phyloP scores from a whole-genome alignment of 2,329 filamentous ascomycete genomes.

The Ophiocordyceps camponoti-saundersi region DNA sequence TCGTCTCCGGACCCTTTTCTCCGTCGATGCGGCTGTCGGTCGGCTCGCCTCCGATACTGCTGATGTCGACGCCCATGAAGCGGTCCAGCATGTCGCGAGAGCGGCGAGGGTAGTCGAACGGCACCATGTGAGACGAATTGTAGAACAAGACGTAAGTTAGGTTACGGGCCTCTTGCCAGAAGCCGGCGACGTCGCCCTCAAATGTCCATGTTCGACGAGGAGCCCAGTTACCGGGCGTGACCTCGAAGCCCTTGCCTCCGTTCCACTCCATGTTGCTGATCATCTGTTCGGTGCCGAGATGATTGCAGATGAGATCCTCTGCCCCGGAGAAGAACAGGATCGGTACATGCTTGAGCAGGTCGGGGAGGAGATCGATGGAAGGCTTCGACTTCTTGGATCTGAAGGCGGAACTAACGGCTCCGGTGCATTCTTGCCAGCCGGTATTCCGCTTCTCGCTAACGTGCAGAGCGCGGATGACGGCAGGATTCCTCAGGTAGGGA shows the following conservation, averaged over 20 bases:
- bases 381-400: slow-evolving; percentile 53
- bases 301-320: slow-evolving; percentile 92
- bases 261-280: slow-evolving; percentile 89
- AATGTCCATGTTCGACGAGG: slow-evolving; percentile 91
- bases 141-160: slow-evolving; percentile 91
- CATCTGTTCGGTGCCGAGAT: slow-evolving; percentile 79
- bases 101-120: slow-evolving; percentile 76
- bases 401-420: slow-evolving; percentile 60
- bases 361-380: slow-evolving; percentile 58
- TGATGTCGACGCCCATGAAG: slow-evolving; percentile 87
- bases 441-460: slow-evolving; percentile 66
- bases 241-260: slow-evolving; percentile 78
- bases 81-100: slow-evolving; percentile 93
- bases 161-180: slow-evolving; percentile 90
- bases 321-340: slow-evolving; percentile 84
- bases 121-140: slow-evolving; percentile 96
- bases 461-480: slow-evolving; percentile 67
- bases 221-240: slow-evolving; percentile 72
- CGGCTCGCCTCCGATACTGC: slow-evolving; percentile 65
- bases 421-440: slow-evolving; percentile 84
- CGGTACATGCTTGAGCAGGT: slow-evolving; percentile 58
- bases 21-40: slow-evolving; percentile 71
- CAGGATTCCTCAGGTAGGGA: slow-evolving; percentile 68
- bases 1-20: slow-evolving; percentile 62
- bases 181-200: slow-evolving; percentile 71